Evolutionary conservation across 1,284 basidiomycete species (phyloP).

Genomic region (Phellinidium pouzarii): DNA sequence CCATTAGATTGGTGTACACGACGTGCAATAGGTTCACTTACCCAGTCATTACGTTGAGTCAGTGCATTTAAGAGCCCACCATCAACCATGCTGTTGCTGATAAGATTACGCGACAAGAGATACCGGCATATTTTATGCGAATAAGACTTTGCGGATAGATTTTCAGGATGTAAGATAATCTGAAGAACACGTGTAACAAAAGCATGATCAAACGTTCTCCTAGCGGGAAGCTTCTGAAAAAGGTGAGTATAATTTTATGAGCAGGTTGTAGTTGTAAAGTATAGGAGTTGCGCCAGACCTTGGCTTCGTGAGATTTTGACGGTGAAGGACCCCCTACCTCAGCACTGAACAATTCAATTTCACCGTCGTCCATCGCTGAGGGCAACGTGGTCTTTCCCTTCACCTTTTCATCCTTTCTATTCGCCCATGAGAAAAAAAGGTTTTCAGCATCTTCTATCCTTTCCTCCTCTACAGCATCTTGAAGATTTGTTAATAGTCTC

Average conservation of each 20-base stretch:
- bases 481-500: constrained; percentile 33
- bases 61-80: constrained; percentile 49
- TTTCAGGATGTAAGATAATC: constrained; percentile 38
- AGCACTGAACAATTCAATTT: background rate
- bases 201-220: constrained; percentile 33
- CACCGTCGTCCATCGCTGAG: constrained; percentile 11
- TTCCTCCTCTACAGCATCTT: constrained; percentile 26
- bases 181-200: constrained; percentile 54
- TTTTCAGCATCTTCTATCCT: constrained; percentile 35
- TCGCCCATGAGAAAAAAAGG: constrained; percentile 46
- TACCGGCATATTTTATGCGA: constrained; percentile 47
- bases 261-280: background rate
- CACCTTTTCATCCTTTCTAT: constrained; percentile 28
- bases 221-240: background rate
- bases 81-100: constrained; percentile 54
- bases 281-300: background rate
- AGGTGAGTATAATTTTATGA: background rate
- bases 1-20: background rate
- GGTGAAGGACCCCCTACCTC: constrained; percentile 1
- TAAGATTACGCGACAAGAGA: constrained; percentile 45
- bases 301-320: background rate
- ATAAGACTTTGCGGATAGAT: constrained; percentile 33
- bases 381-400: constrained; percentile 18
- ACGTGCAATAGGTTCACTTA: constrained; percentile 28
- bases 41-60: constrained; percentile 56